Base-by-base conservation (phyloP, 345 rosid species). In the Aurinia saxatilis region DNA sequence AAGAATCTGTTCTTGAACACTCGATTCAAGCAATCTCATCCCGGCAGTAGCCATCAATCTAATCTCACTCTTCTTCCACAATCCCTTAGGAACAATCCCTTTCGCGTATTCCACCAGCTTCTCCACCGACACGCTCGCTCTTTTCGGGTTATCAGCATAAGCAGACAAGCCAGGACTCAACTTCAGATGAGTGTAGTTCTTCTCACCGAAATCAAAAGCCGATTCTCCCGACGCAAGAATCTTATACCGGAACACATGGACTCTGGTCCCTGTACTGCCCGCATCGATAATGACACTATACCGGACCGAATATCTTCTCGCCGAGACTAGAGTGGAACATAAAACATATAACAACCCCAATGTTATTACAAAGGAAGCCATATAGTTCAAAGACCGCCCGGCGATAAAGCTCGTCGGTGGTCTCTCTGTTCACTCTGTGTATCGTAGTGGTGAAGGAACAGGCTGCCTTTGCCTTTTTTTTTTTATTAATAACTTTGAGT, bases 21-120 rank as follows among this genome's bases (percentile, higher is more conserved):
- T 51, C 11, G 56, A 5, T 15, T 81, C 81, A 52, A 93, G 79
- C 74, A 90, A 65, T 63, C 99, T 75, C 86, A 93, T 55, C 50
- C 99, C 99, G 8, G 97, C 99, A 0, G 99, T 93, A 1, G 96
- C 96, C 99, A 93, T 90, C 6, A 93, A 59, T 82, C 90, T 69
- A 67, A 93, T 74, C 46, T 85, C 99, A n/a, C 87, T 84, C 77
- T 84, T 64, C 7, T 71, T 74, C 96, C 87, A 77, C 60, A 60
- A 15, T 23, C 75, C 80, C 14, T 51, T 58, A 0, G 97, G 91
- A 41, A 93, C 80, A 53, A 63, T 79, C 25, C 53, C 33, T 41
- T 75, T 87, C 14, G 76, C 95, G 49, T 87, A 93, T 62, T 77
- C 87, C 62, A 93, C 29, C 8, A 90, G 76, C 76, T 81, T 81